Percentiles rank a stretch among this genome's conserved stretches.
Conservation (phyloP, 345 rosid species). For the Eucalyptus decipiens region DNA sequence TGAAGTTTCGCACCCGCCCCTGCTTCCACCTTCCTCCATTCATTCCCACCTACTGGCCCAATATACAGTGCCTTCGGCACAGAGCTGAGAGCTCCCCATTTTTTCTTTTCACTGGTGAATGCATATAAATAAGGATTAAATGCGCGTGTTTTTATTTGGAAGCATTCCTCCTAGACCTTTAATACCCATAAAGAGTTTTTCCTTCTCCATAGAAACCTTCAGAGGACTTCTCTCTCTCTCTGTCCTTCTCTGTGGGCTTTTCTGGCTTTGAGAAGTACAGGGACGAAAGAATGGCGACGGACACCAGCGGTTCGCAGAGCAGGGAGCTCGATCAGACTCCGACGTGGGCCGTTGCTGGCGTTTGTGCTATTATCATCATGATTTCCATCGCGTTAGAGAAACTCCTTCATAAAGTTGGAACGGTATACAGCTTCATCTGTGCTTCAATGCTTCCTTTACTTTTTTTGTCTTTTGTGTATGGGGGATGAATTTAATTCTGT, state of each 20-base stretch:
- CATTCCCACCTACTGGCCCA: not conserved
- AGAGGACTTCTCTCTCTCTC: not conserved
- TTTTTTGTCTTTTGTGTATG: not conserved
- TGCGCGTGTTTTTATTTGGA: not conserved
- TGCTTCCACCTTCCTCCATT: not conserved
- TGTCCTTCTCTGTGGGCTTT: not conserved
- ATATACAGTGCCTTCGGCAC: not conserved
- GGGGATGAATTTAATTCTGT: not conserved
- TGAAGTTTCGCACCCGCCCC: not conserved
- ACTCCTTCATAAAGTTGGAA: slow-evolving; percentile 64
- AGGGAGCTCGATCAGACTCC: slow-evolving; percentile 74
- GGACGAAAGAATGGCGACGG: not conserved
- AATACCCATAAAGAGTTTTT: not conserved
- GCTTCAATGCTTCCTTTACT: not conserved
- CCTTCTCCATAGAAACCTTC: not conserved
- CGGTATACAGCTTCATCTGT: not conserved
- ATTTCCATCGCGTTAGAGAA: slow-evolving; percentile 65
- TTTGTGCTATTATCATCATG: slow-evolving; percentile 67
- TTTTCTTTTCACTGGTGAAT: not conserved
- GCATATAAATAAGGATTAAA: not conserved
- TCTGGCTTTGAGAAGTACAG: not conserved
- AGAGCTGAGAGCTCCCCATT: not conserved
- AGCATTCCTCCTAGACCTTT: not conserved
- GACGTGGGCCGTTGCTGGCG: slow-evolving; percentile 89
- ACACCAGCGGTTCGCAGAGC: not conserved